Evolutionary conservation across 2,329 filamentous ascomycete species (phyloP).

Genomic region (Beauveria pseudobassiana): DNA sequence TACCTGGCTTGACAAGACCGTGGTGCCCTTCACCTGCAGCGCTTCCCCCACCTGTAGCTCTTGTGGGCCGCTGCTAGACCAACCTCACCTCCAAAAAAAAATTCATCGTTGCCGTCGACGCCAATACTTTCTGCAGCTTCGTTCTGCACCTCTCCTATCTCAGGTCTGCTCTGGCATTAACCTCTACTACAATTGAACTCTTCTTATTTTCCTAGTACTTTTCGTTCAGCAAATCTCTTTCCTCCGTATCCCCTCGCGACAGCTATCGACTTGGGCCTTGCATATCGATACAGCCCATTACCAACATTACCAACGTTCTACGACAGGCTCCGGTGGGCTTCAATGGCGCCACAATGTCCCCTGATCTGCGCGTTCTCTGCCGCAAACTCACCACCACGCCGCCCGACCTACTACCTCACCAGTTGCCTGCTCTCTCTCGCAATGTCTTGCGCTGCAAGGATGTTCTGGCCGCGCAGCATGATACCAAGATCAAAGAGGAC

Average conservation of each 20-base stretch:
- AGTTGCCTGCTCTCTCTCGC: constrained; percentile 61
- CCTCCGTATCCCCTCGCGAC: not conserved
- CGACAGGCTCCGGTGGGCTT: not conserved
- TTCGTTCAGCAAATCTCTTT: not conserved
- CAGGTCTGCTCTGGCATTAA: not conserved
- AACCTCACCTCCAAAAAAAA: constrained; percentile 19
- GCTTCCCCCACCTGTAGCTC: not conserved
- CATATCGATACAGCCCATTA: not conserved
- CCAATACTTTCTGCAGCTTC: not conserved
- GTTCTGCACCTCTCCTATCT: not conserved
- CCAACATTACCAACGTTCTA: too few relatives aligned
- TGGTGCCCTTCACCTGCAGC: too few relatives aligned
- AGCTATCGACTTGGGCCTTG: not conserved
- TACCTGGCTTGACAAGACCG: not conserved
- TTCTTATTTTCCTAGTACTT: not conserved
- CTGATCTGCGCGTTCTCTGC: constrained; percentile 58
- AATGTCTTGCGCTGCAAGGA: constrained; percentile 50
- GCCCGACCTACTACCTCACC: constrained; percentile 63
- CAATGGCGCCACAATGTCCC: constrained; percentile 33
- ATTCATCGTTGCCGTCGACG: not conserved
- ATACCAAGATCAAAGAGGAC: constrained; percentile 53
- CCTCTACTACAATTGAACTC: not conserved
- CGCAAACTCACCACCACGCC: constrained; percentile 65
- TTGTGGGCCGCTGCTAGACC: not conserved
- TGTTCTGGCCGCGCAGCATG: constrained; percentile 56